A percentile compares a stretch with the other conserved stretches of the same genome.
phyloP scores from a whole-genome alignment of 768 basidiomycete species.

The Russula vinacea region DNA sequence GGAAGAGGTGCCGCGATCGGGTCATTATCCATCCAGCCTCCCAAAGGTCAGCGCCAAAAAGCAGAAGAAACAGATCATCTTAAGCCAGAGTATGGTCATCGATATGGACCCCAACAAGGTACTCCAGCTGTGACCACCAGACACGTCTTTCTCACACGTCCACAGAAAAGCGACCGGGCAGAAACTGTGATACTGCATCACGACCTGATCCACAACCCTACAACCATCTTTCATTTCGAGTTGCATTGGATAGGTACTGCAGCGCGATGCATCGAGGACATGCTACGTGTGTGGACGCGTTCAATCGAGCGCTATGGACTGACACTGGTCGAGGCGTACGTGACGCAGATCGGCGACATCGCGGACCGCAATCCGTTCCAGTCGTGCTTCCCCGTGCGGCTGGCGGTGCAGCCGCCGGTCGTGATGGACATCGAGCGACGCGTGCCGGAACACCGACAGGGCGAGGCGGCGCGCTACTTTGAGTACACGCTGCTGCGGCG shows the following conservation, averaged over 20 bases:
- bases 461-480: slow-evolving; percentile 59
- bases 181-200: slow-evolving; percentile 87
- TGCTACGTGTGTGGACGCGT: slow-evolving; percentile 75
- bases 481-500: slow-evolving; percentile 73
- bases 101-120: slow-evolving; percentile 81
- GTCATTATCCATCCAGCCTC: slow-evolving; percentile 39
- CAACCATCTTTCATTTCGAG: slow-evolving; percentile 95
- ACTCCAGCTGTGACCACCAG: neutral
- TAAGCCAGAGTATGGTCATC: slow-evolving; percentile 89
- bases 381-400: slow-evolving; percentile 77
- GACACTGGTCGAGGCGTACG: slow-evolving; percentile 89
- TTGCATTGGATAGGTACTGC: slow-evolving; percentile 96
- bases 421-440: slow-evolving; percentile 64
- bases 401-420: slow-evolving; percentile 72
- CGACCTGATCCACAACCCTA: slow-evolving; percentile 92
- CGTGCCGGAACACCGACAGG: slow-evolving; percentile 62
- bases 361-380: slow-evolving; percentile 86
- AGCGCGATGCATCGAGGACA: slow-evolving; percentile 86
- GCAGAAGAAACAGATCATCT: slow-evolving; percentile 57
- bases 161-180: slow-evolving; percentile 80
- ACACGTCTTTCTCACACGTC: neutral
- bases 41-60: slow-evolving; percentile 42
- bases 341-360: slow-evolving; percentile 87
- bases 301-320: slow-evolving; percentile 86
- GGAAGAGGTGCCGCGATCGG: slow-evolving; percentile 17